Base-by-base conservation (phyloP, 2,329 filamentous ascomycete genomes). In the Thielaviopsis punctulata region DNA sequence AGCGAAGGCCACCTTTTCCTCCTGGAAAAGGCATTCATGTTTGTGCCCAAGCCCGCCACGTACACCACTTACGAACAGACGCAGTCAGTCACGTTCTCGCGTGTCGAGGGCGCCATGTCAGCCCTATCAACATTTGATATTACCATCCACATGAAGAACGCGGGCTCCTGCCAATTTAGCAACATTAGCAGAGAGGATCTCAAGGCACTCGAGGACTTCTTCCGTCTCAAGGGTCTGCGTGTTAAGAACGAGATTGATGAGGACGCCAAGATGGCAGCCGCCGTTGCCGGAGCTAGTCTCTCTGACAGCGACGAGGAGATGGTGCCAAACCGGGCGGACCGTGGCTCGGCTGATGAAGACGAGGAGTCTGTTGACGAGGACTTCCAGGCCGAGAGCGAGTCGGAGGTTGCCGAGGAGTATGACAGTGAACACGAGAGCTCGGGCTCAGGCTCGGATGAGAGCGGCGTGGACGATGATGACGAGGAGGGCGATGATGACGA, bases 101-200 rank as follows among this genome's bases (percentile, higher is more conserved):
- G 92, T 63, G 89, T 98, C 45, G 88, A 88, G 56, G 92, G 92
- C 55, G 89, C 90, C 52, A 82, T 96, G 56, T 94, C 90, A 49
- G 86, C 92, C 48, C 84, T 90, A 59, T 86, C 92, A 54, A 98
- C 92, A 2, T 98, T 98, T 63, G 92, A 98, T 65, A 95, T 98
- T 60, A 92, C 88, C 0, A 86, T 98, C 54, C 82, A 82, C 52
- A 77, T 95, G 71, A 96, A 95, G 74, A 79, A 74, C 59, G 75
- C 79, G 50, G 84, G 85, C 53, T 88, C 94, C 62, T 87, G 89
- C 60, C 89, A 95, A 62, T 98, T 98, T 71, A 95, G 88, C 69
- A 98, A 98, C 72, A 98, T 98, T 66, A 98, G 95, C 65, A 84
- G 90, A 60, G 92, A 98, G 70, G 92, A 98, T 65, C 86, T 96